phyloP scores from a whole-genome alignment of 805 yeast species.

The Teunomyces cretensis region DNA sequence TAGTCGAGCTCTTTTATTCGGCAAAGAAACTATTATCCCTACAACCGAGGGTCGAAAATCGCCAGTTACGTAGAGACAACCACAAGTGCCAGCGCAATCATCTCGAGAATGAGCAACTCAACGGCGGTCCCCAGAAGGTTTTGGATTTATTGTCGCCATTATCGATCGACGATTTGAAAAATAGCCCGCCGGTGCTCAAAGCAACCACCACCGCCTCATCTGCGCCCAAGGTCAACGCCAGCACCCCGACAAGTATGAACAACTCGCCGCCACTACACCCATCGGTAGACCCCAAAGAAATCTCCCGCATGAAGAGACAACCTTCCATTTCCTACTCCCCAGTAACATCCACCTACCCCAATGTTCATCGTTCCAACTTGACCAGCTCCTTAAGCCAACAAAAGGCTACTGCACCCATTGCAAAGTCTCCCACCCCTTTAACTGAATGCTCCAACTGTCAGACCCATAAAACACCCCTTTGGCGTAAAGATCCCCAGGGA shows the following conservation, averaged over 20 bases:
- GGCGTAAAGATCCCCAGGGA: slow-evolving; percentile 61
- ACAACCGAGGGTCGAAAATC: slow-evolving; percentile 40
- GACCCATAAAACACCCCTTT: slow-evolving; percentile 59
- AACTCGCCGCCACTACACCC: slow-evolving; percentile 16
- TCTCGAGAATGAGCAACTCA: slow-evolving; percentile 6
- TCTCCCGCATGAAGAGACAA: not conserved
- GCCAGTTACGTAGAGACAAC: slow-evolving; percentile 36
- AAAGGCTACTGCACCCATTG: slow-evolving; percentile 5
- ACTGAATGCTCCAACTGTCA: slow-evolving; percentile 58
- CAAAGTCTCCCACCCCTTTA: slow-evolving; percentile 7
- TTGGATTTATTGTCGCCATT: slow-evolving; percentile 42
- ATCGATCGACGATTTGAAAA: slow-evolving; percentile 35
- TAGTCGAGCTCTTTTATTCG: slow-evolving; percentile 41
- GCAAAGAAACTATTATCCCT: slow-evolving; percentile 40
- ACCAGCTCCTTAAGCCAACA: slow-evolving; percentile 20
- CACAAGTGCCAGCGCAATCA: slow-evolving; percentile 23
- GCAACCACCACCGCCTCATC: slow-evolving; percentile 4
- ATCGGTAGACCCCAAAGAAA: slow-evolving; percentile 2
- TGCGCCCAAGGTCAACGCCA: not conserved
- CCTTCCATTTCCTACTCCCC: not conserved
- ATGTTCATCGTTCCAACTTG: slow-evolving; percentile 14
- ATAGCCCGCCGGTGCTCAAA: slow-evolving; percentile 14
- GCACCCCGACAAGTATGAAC: slow-evolving; percentile 33
- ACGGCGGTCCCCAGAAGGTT: slow-evolving; percentile 16
- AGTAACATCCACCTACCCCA: not conserved